Conservation (phyloP, 2,329 filamentous ascomycete genomes). For the Pestalotiopsis sp. region DNA sequence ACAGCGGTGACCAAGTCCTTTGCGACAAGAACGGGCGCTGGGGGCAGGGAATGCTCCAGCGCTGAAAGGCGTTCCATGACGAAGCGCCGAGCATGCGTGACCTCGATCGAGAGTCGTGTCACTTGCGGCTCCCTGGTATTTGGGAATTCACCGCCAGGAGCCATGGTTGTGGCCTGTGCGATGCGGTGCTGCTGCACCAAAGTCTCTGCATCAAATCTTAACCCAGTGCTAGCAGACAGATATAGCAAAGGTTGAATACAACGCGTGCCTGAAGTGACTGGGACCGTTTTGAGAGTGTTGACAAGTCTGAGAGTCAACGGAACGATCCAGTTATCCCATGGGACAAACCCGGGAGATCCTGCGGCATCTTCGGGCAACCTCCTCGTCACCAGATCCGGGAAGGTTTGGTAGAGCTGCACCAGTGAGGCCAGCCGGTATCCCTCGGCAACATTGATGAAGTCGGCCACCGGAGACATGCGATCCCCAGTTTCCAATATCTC, state of each 20-base stretch:
- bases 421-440: conserved; percentile 40
- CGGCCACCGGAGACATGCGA: conserved; percentile 25
- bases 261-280: conserved; percentile 36
- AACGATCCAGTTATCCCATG: conserved; percentile 41
- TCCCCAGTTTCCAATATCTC: conserved; percentile 33
- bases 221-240: conserved; percentile 38
- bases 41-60: conserved; percentile 41
- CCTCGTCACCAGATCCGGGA: conserved; percentile 34
- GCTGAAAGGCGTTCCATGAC: conserved; percentile 40
- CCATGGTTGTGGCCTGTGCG: background rate
- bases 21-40: conserved; percentile 44
- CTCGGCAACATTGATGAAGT: conserved; percentile 39
- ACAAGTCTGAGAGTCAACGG: conserved; percentile 36
- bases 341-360: conserved; percentile 20
- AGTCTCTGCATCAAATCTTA: conserved; percentile 25
- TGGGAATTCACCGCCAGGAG: background rate
- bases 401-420: conserved; percentile 43
- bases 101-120: conserved; percentile 34
- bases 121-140: conserved; percentile 19
- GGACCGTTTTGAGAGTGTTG: conserved; percentile 37
- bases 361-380: conserved; percentile 28
- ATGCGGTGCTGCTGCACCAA: conserved; percentile 19
- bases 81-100: conserved; percentile 41
- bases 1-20: conserved; percentile 43
- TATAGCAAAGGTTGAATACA: conserved; percentile 41